A percentile compares a stretch with the other conserved stretches of the same genome.
Evolutionary conservation across 2,329 filamentous ascomycete species (phyloP).

Genomic region (Diaporthe citriasiana): DNA sequence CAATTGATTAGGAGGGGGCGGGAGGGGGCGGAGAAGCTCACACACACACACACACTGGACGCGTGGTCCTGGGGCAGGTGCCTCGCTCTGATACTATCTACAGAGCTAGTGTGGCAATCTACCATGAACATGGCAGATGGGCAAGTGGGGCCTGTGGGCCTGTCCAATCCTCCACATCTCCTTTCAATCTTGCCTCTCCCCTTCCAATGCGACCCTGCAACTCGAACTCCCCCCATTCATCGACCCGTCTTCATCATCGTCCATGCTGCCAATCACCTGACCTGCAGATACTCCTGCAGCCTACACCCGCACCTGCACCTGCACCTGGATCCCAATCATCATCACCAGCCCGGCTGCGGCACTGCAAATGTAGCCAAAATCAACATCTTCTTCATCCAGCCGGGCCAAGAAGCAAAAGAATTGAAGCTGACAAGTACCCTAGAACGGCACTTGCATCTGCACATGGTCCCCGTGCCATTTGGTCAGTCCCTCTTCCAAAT

Average conservation of each 20-base stretch:
- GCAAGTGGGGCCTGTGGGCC: constrained; percentile 24
- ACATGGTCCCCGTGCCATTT: background rate
- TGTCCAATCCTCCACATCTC: constrained; percentile 30
- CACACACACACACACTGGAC: background rate
- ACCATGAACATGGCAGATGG: constrained; percentile 18
- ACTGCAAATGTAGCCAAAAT: background rate
- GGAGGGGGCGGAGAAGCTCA: background rate
- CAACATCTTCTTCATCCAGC: constrained; percentile 6
- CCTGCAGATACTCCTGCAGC: constrained; percentile 2
- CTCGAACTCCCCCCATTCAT: constrained; percentile 17
- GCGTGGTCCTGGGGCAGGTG: background rate
- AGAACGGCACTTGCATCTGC: background rate
- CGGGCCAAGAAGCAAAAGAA: background rate
- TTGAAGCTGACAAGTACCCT: background rate
- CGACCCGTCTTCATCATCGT: constrained; percentile 16
- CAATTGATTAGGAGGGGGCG: background rate
- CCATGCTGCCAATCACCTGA: constrained; percentile 23
- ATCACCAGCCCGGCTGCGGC: constrained; percentile 1
- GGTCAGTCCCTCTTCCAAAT: background rate
- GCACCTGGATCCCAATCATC: background rate
- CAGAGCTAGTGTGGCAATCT: constrained; percentile 13
- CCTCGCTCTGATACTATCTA: constrained; percentile 19
- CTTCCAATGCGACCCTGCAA: constrained; percentile 29
- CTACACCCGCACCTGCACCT: background rate
- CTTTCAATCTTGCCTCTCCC: constrained; percentile 34